phyloP scores from a whole-genome alignment of 169 alveolate species.

The Babesia divergens region DNA sequence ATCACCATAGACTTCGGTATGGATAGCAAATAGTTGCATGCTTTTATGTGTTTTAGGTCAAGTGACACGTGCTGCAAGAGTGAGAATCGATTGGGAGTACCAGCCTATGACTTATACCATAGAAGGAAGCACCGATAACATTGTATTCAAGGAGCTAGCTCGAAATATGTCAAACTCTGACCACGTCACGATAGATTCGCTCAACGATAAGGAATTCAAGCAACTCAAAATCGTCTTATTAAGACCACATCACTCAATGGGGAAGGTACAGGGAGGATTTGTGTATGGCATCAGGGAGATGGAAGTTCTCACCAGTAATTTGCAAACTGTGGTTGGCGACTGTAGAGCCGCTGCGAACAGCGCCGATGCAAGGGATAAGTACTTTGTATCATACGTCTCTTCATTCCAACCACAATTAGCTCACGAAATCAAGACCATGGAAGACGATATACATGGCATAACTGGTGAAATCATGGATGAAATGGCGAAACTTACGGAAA shows the following conservation, averaged over 20 bases:
- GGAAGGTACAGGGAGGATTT: slow-evolving; percentile 75
- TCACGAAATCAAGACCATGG: slow-evolving; percentile 73
- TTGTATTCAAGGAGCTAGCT: slow-evolving; percentile 63
- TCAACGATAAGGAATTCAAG: slow-evolving; percentile 73
- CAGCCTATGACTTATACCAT: slow-evolving; percentile 84
- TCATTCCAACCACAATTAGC: slow-evolving; percentile 76
- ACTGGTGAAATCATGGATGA: slow-evolving; percentile 72
- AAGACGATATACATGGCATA: slow-evolving; percentile 76
- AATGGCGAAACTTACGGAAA: slow-evolving; percentile 74
- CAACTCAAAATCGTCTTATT: slow-evolving; percentile 78
- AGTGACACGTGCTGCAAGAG: slow-evolving; percentile 65
- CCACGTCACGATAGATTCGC: slow-evolving; percentile 71
- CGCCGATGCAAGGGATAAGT: slow-evolving; percentile 87
- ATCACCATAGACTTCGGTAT: slow-evolving; percentile 75
- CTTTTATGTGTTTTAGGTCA: slow-evolving; percentile 2
- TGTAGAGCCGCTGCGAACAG: slow-evolving; percentile 87
- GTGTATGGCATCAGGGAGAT: slow-evolving; percentile 84
- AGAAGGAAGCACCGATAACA: slow-evolving; percentile 80
- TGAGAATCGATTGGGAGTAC: slow-evolving; percentile 85
- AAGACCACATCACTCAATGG: slow-evolving; percentile 84
- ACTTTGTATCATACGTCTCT: slow-evolving; percentile 82
- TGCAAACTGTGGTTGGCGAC: slow-evolving; percentile 77
- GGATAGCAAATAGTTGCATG: neutral
- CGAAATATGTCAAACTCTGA: slow-evolving; percentile 76
- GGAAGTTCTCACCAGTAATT: slow-evolving; percentile 78